phyloP scores from a whole-genome alignment of 257 asterid species.

The Catharanthus roseus region DNA sequence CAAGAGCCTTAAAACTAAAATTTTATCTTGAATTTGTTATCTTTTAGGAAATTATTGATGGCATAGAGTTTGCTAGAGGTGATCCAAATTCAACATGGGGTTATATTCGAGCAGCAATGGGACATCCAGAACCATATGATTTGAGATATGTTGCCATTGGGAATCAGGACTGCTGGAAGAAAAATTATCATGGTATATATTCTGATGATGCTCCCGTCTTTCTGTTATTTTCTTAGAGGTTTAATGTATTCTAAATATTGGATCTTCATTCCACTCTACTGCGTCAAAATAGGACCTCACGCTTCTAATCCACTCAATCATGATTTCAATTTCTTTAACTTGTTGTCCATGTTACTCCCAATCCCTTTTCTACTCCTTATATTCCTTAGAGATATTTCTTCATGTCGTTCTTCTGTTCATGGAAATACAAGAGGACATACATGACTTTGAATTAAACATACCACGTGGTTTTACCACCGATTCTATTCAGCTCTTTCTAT shows the following conservation, averaged over 20 bases:
- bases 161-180: slow-evolving; percentile 81
- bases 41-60: slow-evolving; percentile 72
- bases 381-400: neutral
- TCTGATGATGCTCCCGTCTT: neutral
- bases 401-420: neutral
- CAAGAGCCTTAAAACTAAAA: neutral
- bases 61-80: slow-evolving; percentile 90
- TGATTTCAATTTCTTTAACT: too few species aligned
- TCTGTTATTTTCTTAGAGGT: neutral
- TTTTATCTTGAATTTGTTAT: neutral
- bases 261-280: neutral
- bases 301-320: too few species aligned
- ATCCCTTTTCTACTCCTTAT: neutral
- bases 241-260: neutral
- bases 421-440: neutral
- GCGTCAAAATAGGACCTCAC: neutral
- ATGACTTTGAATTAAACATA: neutral
- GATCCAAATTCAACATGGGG: slow-evolving; percentile 75
- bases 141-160: slow-evolving; percentile 84
- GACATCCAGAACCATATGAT: slow-evolving; percentile 79
- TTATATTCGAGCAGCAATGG: slow-evolving; percentile 70
- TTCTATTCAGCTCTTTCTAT: neutral
- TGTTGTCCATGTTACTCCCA: neutral
- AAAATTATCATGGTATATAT: slow-evolving; percentile 55
- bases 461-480: neutral